Conservation (phyloP, 192 early-diverging fungal genomes). For the Linnemannia elongata region DNA sequence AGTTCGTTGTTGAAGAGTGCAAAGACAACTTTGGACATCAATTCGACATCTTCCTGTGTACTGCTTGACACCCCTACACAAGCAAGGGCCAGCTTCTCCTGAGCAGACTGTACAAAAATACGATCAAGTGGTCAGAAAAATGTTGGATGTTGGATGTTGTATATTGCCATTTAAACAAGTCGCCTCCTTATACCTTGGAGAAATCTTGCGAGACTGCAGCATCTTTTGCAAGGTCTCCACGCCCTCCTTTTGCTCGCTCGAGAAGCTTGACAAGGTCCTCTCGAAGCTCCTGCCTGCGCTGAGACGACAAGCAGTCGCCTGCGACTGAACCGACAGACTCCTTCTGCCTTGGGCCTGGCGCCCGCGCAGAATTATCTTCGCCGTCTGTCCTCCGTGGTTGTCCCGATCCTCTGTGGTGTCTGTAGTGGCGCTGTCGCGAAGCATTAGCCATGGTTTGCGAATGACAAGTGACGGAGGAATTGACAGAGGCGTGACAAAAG, state of each 20-base stretch:
- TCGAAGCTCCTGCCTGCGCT: neutral
- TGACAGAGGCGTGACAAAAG: neutral
- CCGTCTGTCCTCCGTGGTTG: neutral
- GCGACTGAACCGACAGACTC: neutral
- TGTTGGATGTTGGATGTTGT: neutral
- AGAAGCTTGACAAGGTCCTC: slow-evolving; percentile 11
- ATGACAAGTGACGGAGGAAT: neutral
- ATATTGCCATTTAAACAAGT: neutral
- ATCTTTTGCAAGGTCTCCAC: neutral
- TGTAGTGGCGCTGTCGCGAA: slow-evolving; percentile 33
- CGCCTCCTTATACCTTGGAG: slow-evolving; percentile 9
- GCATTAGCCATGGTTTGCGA: slow-evolving; percentile 22
- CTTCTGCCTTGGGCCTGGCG: neutral
- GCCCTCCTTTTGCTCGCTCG: slow-evolving; percentile 15
- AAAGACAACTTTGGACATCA: slow-evolving; percentile 30
- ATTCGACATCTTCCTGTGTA: slow-evolving; percentile 10
- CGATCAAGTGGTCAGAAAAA: neutral
- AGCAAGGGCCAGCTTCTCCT: slow-evolving; percentile 23
- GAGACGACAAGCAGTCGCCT: neutral
- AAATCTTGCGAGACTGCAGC: neutral
- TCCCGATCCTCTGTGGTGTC: slow-evolving; percentile 20
- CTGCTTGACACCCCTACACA: slow-evolving; percentile 4
- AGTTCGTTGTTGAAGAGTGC: slow-evolving; percentile 35
- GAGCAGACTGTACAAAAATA: slow-evolving; percentile 7
- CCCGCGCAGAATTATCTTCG: neutral